Conservation (phyloP, 1,284 basidiomycete genomes). For the Exobasidium cylindrosporum region DNA sequence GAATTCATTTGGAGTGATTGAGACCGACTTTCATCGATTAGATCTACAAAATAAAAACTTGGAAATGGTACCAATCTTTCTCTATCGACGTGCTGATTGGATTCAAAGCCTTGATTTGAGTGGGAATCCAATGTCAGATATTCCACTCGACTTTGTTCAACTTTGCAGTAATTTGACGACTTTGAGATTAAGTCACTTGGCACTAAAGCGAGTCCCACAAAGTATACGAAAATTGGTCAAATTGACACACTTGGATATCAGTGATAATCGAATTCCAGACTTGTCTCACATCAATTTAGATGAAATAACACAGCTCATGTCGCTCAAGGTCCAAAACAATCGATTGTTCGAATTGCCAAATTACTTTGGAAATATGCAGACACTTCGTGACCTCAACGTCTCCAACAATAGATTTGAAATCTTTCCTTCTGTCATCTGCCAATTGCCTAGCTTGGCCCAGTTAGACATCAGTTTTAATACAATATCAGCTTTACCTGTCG, state of each 20-base stretch:
- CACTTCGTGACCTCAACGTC: slow-evolving; percentile 80
- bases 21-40: slow-evolving; percentile 68
- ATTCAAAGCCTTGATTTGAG: slow-evolving; percentile 87
- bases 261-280: slow-evolving; percentile 87
- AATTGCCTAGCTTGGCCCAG: slow-evolving; percentile 72
- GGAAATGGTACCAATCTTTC: slow-evolving; percentile 82
- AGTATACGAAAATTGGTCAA: slow-evolving; percentile 74
- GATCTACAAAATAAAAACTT: slow-evolving; percentile 81
- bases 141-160: slow-evolving; percentile 94
- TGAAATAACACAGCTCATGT: slow-evolving; percentile 69
- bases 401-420: slow-evolving; percentile 91
- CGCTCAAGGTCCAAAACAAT: slow-evolving; percentile 86
- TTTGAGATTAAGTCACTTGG: slow-evolving; percentile 85
- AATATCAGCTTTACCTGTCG: slow-evolving; percentile 75
- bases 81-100: slow-evolving; percentile 81
- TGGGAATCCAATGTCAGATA: slow-evolving; percentile 91
- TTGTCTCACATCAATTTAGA: slow-evolving; percentile 82
- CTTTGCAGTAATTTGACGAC: slow-evolving; percentile 79
- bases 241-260: slow-evolving; percentile 81
- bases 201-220: slow-evolving; percentile 87
- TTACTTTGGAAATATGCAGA: slow-evolving; percentile 73
- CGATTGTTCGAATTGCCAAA: slow-evolving; percentile 80
- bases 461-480: slow-evolving; percentile 95
- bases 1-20: slow-evolving; percentile 40
- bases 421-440: slow-evolving; percentile 75